Evolutionary conservation across 2,329 filamentous ascomycete species (phyloP), one percentile per base, ranked within the genome.

Genomic region (Cordyceps pruinosa): DNA sequence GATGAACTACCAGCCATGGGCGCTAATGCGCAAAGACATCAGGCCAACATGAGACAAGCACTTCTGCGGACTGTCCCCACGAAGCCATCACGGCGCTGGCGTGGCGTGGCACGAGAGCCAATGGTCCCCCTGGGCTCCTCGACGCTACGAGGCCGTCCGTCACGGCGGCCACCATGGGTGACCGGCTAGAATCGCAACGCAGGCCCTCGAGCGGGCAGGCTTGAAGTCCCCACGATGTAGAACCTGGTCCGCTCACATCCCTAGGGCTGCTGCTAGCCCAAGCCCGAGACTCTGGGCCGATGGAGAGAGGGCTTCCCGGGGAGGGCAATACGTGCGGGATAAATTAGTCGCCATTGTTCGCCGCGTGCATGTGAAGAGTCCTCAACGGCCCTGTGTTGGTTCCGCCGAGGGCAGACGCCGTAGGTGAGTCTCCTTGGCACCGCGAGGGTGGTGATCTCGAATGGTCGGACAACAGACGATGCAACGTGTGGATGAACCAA

Each of bases 1-100:
- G 13, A 15, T 41, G 25, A 42, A 42, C 13, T 13, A 28, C 42
- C 21, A 46, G 21, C 25, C 17, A 28, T 10, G 23, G 30, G 30
- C 42, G 52, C 52, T 55, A 55, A 55, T 39, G 30, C 52, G 30
- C 15, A 30, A 13, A 21, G 21, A 37, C 35, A 47, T 55, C 42
- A 30, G 52, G 42, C 52, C 34, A 55, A 39, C 32, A 39, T 55
- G 52, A 44, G 41, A 34, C 39, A 45, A 13, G 30, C 21, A 25
- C 51, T 28, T 37, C 35, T 54, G 30, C 17, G 26, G 30, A 17
- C 9, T 5, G 30, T 37, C 34, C 21, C 42, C 32, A 55, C 41
- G 52, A 30, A 55, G 51, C 51, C 51, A 28, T 41, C 48, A 26
- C 17, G 37, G 21, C 21, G 21, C 23, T 46, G 32, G 5, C 23